Evolutionary conservation across 1,284 basidiomycete species (phyloP), one percentile per base, ranked within the genome.

Genomic region (Fomes fomentarius): DNA sequence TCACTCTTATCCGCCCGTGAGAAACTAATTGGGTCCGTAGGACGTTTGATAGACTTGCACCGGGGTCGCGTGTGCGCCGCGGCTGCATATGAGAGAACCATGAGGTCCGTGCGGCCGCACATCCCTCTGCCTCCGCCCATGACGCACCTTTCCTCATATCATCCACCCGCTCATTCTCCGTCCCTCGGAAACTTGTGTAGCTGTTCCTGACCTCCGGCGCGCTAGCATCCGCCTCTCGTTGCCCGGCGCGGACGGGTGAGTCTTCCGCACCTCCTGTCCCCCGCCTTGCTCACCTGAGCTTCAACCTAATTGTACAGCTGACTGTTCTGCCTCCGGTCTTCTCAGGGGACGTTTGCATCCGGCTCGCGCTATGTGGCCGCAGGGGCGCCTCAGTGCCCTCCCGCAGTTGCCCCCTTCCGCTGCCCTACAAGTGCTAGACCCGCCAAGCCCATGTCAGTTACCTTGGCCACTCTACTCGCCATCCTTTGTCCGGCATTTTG

Each of bases 261-360:
- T 45, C 34, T 47, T 34, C 48, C 52, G 39, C 26, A 42, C 44
- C 14, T 26, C 37, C 42, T 37, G 49, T 40, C 15, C 40, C 25
- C 44, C 43, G 33, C 17, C 40, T 47, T 30, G 48, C 46, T 45
- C 39, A 34, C 56, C 59, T 61, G 59, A 56, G 54, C 56, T 58
- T 51, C 56, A 61, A 61, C 56, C 45, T 61, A 54, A 57, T 34
- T 50, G 56, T 47, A 47, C 59, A 61, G 51, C 56, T 61, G 59
- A 61, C 59, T 48, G 15, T 40, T 40, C 42, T 56, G 48, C 51
- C 33, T 40, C 26, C 48, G 40, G 37, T 26, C 49, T 54, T 61
- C 56, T 61, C 59, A 58, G 56, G 56, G 47, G 24, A 24, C 38
- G 9, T 58, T 35, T 58, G 53, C 42, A 37, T 34, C 56, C 56